These are phyloP conservation scores for Protomyces gravidus DNA, from an alignment of 1,139 yeast genomes.

Conservation along the genomic window DNA sequence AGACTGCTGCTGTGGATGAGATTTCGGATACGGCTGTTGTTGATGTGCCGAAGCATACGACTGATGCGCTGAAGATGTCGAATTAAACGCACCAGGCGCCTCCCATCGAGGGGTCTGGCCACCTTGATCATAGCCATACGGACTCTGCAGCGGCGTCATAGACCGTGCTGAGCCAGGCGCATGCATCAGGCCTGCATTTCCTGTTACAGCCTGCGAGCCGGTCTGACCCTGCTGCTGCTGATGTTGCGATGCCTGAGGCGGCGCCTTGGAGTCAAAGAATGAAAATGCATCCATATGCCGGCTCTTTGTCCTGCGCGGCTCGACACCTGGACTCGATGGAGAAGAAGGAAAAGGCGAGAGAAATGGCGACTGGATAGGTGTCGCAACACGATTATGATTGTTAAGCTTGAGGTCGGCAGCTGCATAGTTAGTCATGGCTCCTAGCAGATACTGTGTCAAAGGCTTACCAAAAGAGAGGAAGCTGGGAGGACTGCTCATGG, in stretches of 20 bases:
- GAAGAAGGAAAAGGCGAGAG: conserved; percentile 25
- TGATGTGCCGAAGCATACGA: not conserved
- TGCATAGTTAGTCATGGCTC: not conserved
- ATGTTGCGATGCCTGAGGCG: not conserved
- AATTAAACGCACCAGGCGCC: not conserved
- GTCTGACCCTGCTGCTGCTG: not conserved
- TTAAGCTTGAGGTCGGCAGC: conserved; percentile 17
- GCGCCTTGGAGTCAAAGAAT: conserved; percentile 24
- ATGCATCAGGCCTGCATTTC: not conserved
- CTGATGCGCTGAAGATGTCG: not conserved
- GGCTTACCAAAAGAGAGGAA: conserved; percentile 22
- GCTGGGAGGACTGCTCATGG: conserved; percentile 27
- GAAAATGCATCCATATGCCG: conserved; percentile 28
- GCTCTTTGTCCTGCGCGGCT: conserved; percentile 21
- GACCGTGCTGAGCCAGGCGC: not conserved
- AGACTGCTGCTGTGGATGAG: not conserved
- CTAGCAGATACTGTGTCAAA: not conserved
- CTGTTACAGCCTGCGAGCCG: not conserved
- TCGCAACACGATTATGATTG: conserved; percentile 11
- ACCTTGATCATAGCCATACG: not conserved
- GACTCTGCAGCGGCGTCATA: not conserved
- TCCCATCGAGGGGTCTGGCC: conserved; percentile 1
- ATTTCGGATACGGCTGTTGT: not conserved
- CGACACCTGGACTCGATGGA: conserved; percentile 20
- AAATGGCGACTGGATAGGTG: conserved; percentile 24